Evolutionary conservation across 352 stramenopile genomes (phyloP).

Genomic region (Phytophthora palmivora): DNA sequence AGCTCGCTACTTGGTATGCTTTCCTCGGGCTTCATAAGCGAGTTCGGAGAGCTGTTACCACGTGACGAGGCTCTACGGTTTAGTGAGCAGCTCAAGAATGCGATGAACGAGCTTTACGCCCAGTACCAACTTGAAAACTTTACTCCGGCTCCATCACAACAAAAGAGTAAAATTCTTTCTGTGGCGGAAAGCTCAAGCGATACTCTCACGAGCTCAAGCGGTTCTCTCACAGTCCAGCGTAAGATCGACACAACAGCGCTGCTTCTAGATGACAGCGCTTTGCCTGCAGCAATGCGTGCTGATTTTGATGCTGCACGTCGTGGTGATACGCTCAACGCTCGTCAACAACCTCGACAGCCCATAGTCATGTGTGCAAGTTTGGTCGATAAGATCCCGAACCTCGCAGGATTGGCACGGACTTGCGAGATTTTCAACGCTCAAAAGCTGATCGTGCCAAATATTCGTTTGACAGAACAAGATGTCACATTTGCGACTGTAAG

Average conservation of each 20-base stretch:
- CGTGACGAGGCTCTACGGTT: conserved; percentile 61
- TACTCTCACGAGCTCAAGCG: background rate
- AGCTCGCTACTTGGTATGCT: conserved; percentile 78
- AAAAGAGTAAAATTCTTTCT: background rate
- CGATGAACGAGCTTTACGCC: conserved; percentile 71
- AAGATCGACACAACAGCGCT: conserved; percentile 81
- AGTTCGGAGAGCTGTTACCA: conserved; percentile 80
- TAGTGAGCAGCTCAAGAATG: conserved; percentile 65
- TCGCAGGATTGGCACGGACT: conserved; percentile 93
- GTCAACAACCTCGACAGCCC: conserved; percentile 57
- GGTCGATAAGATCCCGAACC: conserved; percentile 96
- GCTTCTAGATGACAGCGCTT: conserved; percentile 65
- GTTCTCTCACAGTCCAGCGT: conserved; percentile 61
- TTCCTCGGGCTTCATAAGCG: conserved; percentile 64
- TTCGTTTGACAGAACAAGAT: conserved; percentile 81
- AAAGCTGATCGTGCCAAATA: conserved; percentile 90
- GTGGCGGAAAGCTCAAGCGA: background rate
- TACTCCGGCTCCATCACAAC: background rate
- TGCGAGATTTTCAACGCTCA: conserved; percentile 96
- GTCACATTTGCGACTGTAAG: conserved; percentile 92
- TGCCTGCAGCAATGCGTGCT: conserved; percentile 58
- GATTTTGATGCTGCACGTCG: conserved; percentile 30
- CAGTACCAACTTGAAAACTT: conserved; percentile 83
- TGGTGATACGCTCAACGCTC: conserved; percentile 48
- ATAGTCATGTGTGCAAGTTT: conserved; percentile 88